Conservation (phyloP, 331 rosid species). For the Ulmus americana region DNA sequence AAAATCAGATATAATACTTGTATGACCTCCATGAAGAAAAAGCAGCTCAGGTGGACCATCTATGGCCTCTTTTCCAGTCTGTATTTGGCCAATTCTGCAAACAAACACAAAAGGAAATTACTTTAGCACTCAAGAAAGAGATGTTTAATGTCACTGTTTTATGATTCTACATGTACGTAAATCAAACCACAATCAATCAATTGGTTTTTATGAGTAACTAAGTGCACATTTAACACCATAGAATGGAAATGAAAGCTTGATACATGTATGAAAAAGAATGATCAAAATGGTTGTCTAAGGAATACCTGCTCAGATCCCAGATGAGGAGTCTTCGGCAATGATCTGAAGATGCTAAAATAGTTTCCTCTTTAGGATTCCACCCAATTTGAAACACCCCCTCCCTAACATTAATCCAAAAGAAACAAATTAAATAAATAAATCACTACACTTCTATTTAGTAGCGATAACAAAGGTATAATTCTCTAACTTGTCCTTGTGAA, state of each 20-base stretch:
- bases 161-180: too few species aligned
- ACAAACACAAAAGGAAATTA: background rate
- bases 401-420: background rate
- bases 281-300: conserved; percentile 9
- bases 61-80: conserved; percentile 79
- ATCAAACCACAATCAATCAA: too few species aligned
- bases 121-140: too few species aligned
- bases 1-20: conserved; percentile 93
- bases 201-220: background rate
- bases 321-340: too few species aligned
- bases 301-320: too few species aligned
- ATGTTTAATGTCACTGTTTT: too few species aligned
- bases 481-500: background rate
- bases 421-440: too few species aligned
- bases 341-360: too few species aligned
- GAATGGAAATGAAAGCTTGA: background rate
- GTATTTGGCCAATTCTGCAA: conserved; percentile 84
- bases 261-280: background rate
- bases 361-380: too few species aligned
- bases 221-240: background rate
- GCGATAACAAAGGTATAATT: background rate
- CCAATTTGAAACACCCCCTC: too few species aligned
- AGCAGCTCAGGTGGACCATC: conserved; percentile 97
- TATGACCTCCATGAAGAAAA: conserved; percentile 95
- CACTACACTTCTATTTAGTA: too few species aligned